Percentiles rank a stretch among this genome's conserved stretches.
phyloP scores from a whole-genome alignment of 2,329 filamentous ascomycete genomes.

The Didymella arachidicola region DNA sequence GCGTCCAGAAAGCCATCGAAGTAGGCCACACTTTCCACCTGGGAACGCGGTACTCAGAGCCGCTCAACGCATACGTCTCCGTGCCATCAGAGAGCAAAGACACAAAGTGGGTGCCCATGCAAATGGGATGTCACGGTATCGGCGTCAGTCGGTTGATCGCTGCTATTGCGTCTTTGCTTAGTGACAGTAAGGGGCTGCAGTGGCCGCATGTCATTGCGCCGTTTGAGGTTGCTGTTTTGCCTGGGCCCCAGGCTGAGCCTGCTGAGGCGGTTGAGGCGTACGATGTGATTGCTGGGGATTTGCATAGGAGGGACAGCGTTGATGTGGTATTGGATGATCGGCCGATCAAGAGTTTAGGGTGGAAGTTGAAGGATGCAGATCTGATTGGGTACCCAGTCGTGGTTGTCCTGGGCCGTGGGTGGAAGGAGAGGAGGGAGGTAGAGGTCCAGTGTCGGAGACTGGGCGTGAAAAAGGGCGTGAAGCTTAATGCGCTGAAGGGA shows the following conservation, averaged over 20 bases:
- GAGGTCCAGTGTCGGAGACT: conserved; percentile 83
- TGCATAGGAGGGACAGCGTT: conserved; percentile 1
- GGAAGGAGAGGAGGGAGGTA: conserved; percentile 55
- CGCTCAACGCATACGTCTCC: conserved; percentile 71
- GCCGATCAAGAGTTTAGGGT: conserved; percentile 68
- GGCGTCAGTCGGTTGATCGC: conserved; percentile 90
- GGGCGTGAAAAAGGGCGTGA: conserved; percentile 67
- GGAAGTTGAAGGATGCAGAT: conserved; percentile 92
- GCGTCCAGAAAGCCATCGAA: conserved; percentile 78
- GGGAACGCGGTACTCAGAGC: conserved; percentile 83
- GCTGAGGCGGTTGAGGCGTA: conserved; percentile 67
- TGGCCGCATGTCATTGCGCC: conserved; percentile 91
- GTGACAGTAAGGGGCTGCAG: conserved; percentile 67
- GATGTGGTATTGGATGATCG: conserved; percentile 53
- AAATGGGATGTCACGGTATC: conserved; percentile 98
- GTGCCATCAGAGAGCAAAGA: conserved; percentile 44
- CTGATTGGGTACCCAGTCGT: conserved; percentile 86
- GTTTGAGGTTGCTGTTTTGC: conserved; percentile 76
- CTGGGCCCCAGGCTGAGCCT: conserved; percentile 55
- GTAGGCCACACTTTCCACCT: conserved; percentile 95
- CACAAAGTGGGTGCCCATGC: conserved; percentile 63
- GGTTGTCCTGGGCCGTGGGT: conserved; percentile 71
- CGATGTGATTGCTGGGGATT: conserved; percentile 60
- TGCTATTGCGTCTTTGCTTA: conserved; percentile 71
- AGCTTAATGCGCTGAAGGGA: conserved; percentile 57